Evolutionary conservation across 345 rosid species (phyloP), one percentile per base, ranked within the genome.

Genomic region (Eucalyptus brandiana): DNA sequence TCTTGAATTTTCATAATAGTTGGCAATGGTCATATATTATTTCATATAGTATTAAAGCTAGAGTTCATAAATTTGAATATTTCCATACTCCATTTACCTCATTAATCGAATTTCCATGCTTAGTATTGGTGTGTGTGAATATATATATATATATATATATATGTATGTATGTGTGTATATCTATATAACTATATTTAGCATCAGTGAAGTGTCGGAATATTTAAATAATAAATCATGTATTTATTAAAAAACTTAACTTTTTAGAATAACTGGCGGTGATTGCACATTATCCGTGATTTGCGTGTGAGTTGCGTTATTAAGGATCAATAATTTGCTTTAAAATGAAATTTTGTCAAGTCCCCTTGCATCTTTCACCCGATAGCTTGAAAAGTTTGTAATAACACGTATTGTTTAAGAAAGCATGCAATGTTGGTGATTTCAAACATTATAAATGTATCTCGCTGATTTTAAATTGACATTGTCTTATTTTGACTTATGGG

Each of bases 121-220:
- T 53, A 19, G 10, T 19, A 19, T 0, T 7, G 1, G 10, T 19
- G 24, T 0, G 1, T 16, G 53, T n/a, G n/a, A n/a, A n/a, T n/a
- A n/a, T n/a, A n/a, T n/a, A n/a, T n/a, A n/a, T n/a, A n/a, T n/a
- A n/a, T n/a, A n/a, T n/a, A n/a, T n/a, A n/a, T n/a, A n/a, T n/a
- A n/a, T n/a, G n/a, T n/a, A n/a, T n/a, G n/a, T n/a, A n/a, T n/a
- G n/a, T n/a, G n/a, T n/a, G n/a, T n/a, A n/a, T n/a, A n/a, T n/a
- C n/a, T n/a, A n/a, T n/a, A n/a, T n/a, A n/a, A n/a, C n/a, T n/a
- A n/a, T n/a, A n/a, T n/a, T n/a, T n/a, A n/a, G n/a, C n/a, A n/a
- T n/a, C 24, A 53, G 56, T 10, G 2, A 19, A 53, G 10, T 53
- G 2, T 53, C 1, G 0, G 0, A 3, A 53, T 53, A 53, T 19